Conservation (phyloP, 108 stramenopile species). For the Bacterosira constricta region DNA sequence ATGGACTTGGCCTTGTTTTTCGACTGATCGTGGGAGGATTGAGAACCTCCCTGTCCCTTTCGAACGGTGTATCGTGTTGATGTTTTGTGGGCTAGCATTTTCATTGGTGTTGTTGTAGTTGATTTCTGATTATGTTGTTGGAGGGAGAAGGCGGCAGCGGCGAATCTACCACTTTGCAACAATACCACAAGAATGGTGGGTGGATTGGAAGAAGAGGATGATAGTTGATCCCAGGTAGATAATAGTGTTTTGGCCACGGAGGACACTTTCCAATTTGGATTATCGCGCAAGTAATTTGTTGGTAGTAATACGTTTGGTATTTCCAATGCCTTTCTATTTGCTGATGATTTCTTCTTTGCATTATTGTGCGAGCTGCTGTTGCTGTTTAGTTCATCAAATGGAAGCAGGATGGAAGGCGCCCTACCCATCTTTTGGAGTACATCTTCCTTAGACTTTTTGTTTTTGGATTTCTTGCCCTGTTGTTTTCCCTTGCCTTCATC, state of each 20-base stretch:
- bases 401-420: conserved; percentile 31
- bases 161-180: conserved; percentile 76
- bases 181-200: conserved; percentile 67
- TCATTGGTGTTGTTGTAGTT: conserved; percentile 11
- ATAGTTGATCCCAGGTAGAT: conserved; percentile 17
- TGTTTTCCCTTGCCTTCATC: background rate
- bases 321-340: conserved; percentile 11
- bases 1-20: conserved; percentile 76
- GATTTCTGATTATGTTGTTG: background rate
- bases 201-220: conserved; percentile 1
- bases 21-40: conserved; percentile 66
- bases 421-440: conserved; percentile 11
- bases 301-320: conserved; percentile 37
- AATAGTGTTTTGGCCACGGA: conserved; percentile 22
- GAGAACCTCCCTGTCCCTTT: conserved; percentile 87
- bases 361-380: background rate
- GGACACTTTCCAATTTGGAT: conserved; percentile 19
- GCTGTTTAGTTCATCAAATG: background rate
- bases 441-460: conserved; percentile 14
- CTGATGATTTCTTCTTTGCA: background rate
- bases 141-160: conserved; percentile 58
- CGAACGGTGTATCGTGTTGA: conserved; percentile 80
- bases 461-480: background rate
- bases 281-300: conserved; percentile 24
- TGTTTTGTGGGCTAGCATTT: conserved; percentile 70